Conservation (phyloP, 345 rosid genomes). For the Pseudoturritis turrita region DNA sequence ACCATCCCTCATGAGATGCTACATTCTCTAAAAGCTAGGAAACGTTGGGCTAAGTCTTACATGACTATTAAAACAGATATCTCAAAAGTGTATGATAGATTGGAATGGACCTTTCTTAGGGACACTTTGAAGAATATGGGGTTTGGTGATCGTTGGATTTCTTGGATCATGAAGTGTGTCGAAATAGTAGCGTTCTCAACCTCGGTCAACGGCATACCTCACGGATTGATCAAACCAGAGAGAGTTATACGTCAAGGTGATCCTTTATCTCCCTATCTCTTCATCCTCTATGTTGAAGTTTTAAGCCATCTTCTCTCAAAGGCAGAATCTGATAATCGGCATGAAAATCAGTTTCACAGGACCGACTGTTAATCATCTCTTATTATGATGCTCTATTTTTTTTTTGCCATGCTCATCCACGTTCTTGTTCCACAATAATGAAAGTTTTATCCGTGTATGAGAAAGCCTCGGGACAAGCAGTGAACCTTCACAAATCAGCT, state of each 20-base stretch:
- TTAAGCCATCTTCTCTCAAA: no score
- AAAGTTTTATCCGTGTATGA: no score
- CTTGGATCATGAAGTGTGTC: neutral
- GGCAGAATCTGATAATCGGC: no score
- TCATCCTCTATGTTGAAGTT: no score
- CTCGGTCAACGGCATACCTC: neutral
- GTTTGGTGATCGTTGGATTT: neutral
- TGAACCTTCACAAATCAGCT: no score
- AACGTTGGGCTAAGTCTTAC: neutral
- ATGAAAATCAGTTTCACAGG: no score
- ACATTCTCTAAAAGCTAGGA: neutral
- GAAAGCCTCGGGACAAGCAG: no score
- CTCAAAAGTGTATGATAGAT: neutral
- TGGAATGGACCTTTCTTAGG: neutral
- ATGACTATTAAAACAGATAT: neutral
- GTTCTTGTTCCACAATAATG: no score
- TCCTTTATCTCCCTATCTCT: no score
- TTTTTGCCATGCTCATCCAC: no score
- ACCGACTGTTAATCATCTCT: no score
- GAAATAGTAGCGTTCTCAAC: neutral
- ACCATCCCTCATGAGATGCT: neutral
- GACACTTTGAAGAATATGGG: neutral
- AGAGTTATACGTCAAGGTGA: neutral
- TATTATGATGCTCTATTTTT: no score
- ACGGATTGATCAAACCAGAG: neutral